Evolutionary conservation across 768 basidiomycete species (phyloP).

Genomic region (Chiua virens): DNA sequence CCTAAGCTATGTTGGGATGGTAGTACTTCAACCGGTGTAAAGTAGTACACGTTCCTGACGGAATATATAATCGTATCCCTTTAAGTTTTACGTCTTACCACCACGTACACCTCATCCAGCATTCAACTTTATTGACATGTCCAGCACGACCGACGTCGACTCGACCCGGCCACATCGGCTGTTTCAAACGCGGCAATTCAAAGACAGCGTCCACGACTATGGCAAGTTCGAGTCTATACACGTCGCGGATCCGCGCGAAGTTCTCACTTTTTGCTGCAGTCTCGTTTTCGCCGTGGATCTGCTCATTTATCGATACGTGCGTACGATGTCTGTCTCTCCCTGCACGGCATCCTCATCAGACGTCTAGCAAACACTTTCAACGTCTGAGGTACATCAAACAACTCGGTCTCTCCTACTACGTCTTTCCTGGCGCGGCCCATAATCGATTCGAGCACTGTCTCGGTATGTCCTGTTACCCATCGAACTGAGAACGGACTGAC

Average conservation of each 20-base stretch:
- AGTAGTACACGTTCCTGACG: background rate
- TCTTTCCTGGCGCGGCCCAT: slow-evolving; percentile 78
- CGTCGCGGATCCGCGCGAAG: background rate
- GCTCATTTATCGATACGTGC: slow-evolving; percentile 69
- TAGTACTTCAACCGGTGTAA: too few relatives aligned
- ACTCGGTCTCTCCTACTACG: slow-evolving; percentile 71
- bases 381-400: slow-evolving; percentile 77
- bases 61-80: background rate
- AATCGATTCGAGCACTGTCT: slow-evolving; percentile 83
- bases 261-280: slow-evolving; percentile 2
- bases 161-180: slow-evolving; percentile 4
- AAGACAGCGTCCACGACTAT: slow-evolving; percentile 44
- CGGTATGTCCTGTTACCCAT: slow-evolving; percentile 41
- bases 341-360: background rate
- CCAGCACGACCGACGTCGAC: background rate
- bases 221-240: slow-evolving; percentile 25
- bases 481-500: background rate
- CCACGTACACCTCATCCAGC: too few relatives aligned
- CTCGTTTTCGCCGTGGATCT: slow-evolving; percentile 37
- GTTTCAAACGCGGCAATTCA: slow-evolving; percentile 28
- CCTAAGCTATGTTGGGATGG: too few relatives aligned
- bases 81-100: background rate
- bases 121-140: too few relatives aligned
- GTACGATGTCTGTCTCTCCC: background rate
- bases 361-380: slow-evolving; percentile 67